Evolutionary conservation across 2,329 filamentous ascomycete species (phyloP), one percentile per base, ranked within the genome.

Genomic region (Colletotrichum falcatum): DNA sequence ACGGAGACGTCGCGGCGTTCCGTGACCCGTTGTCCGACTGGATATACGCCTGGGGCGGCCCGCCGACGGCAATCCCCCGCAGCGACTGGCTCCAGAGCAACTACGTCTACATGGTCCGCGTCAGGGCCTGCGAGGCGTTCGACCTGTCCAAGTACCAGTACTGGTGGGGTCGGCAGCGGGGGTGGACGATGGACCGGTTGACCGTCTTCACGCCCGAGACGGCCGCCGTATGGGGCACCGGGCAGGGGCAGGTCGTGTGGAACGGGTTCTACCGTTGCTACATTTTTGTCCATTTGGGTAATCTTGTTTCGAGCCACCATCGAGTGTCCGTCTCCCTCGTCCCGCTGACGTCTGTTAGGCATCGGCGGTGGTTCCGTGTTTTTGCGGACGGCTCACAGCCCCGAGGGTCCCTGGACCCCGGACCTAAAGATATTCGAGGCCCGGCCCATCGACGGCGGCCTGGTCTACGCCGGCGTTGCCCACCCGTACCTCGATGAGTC

Each of bases 181-280:
- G 81, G 2, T 83, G 82, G 82, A 81, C 76, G 71, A 66, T 62
- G 0, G 75, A 78, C 20, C 73, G 77, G 3, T 66, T 82, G 33
- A 77, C 73, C 0, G 71, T 69, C 35, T 82, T 81, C 42, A 77
- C 74, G 0, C 66, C 77, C 0, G 78, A 81, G 71, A 83, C 80
- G 12, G 81, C 81, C 1, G 79, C 81, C 0, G 76, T 81, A 76
- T 82, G 79, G 79, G 78, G 76, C 8, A 76, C 75, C 14, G 81
- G 80, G 0, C 81, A 83, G 67, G 81, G 81, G 0, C 80, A 82
- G 70, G 73, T 83, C 30, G 76, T 80, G 5, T 83, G 80, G 68
- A 82, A 76, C 68, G 72, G 76, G 7, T 75, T 77, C 28, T 81
- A 79, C 28, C 63, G 73, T 23, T 77, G 77, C 35, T 83, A 83